Conservation (phyloP, 805 yeast species). For the Suhomyces sp. region DNA sequence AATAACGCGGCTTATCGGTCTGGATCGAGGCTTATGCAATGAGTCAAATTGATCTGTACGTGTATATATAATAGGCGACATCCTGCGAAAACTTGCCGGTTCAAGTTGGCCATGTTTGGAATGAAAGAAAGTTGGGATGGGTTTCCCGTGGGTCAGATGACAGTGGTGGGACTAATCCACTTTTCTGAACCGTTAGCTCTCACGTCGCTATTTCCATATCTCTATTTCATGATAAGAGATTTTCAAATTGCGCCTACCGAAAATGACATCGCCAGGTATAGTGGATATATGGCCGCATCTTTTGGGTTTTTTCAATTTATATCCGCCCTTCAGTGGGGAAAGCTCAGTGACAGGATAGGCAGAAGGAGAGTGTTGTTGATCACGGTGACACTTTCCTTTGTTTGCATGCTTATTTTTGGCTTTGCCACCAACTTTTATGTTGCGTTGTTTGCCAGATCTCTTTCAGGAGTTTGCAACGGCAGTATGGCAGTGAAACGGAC, state of each 20-base stretch:
- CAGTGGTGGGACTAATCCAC: slow-evolving; percentile 16
- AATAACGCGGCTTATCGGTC: not conserved
- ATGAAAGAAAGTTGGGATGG: slow-evolving; percentile 14
- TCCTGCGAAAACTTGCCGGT: not conserved
- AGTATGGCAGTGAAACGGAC: slow-evolving; percentile 32
- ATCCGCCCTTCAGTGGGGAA: slow-evolving; percentile 29
- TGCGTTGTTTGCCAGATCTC: slow-evolving; percentile 27
- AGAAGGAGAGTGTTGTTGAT: slow-evolving; percentile 24
- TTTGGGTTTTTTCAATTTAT: slow-evolving; percentile 24
- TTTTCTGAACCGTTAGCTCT: slow-evolving; percentile 13
- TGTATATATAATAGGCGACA: not conserved
- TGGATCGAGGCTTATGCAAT: not conserved
- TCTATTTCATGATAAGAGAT: slow-evolving; percentile 16
- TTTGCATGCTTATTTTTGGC: slow-evolving; percentile 26
- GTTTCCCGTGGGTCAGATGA: slow-evolving; percentile 21
- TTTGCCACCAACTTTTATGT: slow-evolving; percentile 25
- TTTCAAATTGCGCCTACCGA: slow-evolving; percentile 18
- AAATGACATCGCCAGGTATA: slow-evolving; percentile 17
- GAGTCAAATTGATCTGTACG: not conserved
- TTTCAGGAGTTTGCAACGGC: slow-evolving; percentile 29
- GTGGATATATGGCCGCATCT: slow-evolving; percentile 20
- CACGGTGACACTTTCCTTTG: slow-evolving; percentile 22
- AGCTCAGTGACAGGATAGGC: slow-evolving; percentile 27
- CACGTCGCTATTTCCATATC: slow-evolving; percentile 12
- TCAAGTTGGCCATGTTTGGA: not conserved